phyloP scores from a whole-genome alignment of 345 rosid genomes.

The Tarenaya hassleriana region DNA sequence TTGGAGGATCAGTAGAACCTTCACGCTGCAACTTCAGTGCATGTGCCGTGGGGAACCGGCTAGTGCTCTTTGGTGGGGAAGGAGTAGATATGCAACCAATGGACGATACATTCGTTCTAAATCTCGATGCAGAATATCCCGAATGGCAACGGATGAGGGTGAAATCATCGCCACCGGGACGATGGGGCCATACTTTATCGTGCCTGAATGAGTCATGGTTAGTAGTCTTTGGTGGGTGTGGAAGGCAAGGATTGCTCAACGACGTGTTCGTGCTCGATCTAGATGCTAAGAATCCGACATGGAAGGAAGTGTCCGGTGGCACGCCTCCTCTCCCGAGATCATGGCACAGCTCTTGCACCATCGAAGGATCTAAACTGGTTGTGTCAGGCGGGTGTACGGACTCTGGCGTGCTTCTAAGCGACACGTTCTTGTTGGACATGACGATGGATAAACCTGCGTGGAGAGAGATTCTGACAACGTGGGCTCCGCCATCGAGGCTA shows the following conservation, averaged over 20 bases:
- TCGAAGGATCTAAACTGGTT: constrained; percentile 78
- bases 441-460: constrained; percentile 85
- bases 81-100: constrained; percentile 94
- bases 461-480: constrained; percentile 81
- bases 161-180: constrained; percentile 86
- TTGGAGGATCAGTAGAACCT: constrained; percentile 86
- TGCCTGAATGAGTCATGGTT: constrained; percentile 76
- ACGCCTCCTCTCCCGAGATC: constrained; percentile 88
- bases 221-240: constrained; percentile 91
- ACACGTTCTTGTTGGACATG: constrained; percentile 78
- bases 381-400: constrained; percentile 94
- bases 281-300: constrained; percentile 77
- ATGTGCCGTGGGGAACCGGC: constrained; percentile 82
- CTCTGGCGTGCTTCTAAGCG: constrained; percentile 84
- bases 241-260: constrained; percentile 75
- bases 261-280: constrained; percentile 78
- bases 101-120: constrained; percentile 87
- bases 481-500: constrained; percentile 87
- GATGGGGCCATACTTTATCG: constrained; percentile 86
- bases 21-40: constrained; percentile 88
- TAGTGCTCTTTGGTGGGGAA: constrained; percentile 86
- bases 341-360: constrained; percentile 95
- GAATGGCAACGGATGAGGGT: constrained; percentile 84
- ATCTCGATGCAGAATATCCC: constrained; percentile 62
- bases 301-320: constrained; percentile 84